Evolutionary conservation across 225 moss, liverwort and hornwort species (phyloP), one percentile per base, ranked within the genome.

Genomic region (Climacium dendroides): DNA sequence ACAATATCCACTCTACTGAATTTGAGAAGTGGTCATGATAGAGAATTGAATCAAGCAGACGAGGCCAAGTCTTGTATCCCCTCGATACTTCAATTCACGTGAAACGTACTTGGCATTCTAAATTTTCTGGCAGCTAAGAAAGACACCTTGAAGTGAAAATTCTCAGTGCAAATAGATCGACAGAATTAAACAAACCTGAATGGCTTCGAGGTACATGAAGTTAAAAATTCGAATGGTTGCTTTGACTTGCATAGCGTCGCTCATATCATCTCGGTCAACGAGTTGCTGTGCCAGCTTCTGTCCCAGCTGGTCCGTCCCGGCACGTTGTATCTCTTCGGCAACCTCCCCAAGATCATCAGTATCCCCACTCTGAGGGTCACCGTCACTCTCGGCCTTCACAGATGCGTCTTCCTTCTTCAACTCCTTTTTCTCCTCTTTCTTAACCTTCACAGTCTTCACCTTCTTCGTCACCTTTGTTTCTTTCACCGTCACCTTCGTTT

Each of bases 161-260:
- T 61, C 43, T 16, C 43, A 65, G n/a, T 37, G 50, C 60, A 37
- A 10, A 39, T 24, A 48, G 17, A 23, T 30, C 72, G 12, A 79
- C 26, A 54, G 66, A 67, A 34, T 62, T 26, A 5, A 26, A 54
- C 88, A 19, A 74, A 94, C 93, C 92, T 94, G 94, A 69, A 94
- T 90, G 66, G 92, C 88, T 91, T 88, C 89, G 41, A 94, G 92
- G 76, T 94, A 94, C 83, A 92, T 34, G 74, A 92, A 94, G 83
- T 94, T 94, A 5, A 94, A 94, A 78, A 94, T 94, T 67, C 94
- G 91, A 83, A 94, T 90, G 23, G 94, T 94, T 18, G 94, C 92
- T 85, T 94, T 94, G 58, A 94, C 92, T 72, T 94, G 87, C 83
- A 90, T 50, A 35, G 91, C 87, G 23, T 91, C 90, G 76, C 81